These are phyloP conservation scores for Puccinellia tenuiflora DNA, from an alignment of 176 grass and related monocot species.

Conservation along the genomic window DNA sequence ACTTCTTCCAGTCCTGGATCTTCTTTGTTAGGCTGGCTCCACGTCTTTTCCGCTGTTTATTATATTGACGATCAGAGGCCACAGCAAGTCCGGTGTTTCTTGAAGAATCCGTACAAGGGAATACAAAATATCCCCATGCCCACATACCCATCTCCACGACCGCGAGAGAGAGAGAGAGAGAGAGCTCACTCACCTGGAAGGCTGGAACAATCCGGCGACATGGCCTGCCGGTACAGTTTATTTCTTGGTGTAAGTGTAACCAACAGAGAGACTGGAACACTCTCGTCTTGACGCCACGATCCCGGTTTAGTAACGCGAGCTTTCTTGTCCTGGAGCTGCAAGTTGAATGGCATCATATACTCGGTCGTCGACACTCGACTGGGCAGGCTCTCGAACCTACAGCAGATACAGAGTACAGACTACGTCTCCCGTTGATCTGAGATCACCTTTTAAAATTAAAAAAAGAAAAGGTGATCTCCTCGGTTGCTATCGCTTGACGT, in stretches of 20 bases:
- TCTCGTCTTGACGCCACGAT: neutral
- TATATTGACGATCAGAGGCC: neutral
- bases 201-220: conserved; percentile 7
- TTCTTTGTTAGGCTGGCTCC: neutral
- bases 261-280: neutral
- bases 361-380: neutral
- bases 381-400: conserved; percentile 13
- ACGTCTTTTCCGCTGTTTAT: neutral
- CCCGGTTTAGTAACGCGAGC: conserved; percentile 17
- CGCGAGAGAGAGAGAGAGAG: too few species aligned
- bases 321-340: neutral
- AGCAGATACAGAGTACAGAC: neutral
- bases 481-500: neutral
- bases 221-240: neutral
- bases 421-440: neutral
- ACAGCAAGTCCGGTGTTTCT: neutral
- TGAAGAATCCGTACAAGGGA: conserved; percentile 11
- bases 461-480: too few species aligned
- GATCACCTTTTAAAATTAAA: too few species aligned
- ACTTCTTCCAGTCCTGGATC: conserved; percentile 11
- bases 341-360: neutral
- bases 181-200: neutral
- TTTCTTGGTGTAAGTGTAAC: neutral
- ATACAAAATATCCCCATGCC: neutral
- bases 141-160: neutral